Percentiles rank a stretch among this genome's conserved stretches.
These are phyloP conservation scores for Pleurotus tuoliensis DNA, from an alignment of 768 basidiomycete species.

Conservation along the genomic window DNA sequence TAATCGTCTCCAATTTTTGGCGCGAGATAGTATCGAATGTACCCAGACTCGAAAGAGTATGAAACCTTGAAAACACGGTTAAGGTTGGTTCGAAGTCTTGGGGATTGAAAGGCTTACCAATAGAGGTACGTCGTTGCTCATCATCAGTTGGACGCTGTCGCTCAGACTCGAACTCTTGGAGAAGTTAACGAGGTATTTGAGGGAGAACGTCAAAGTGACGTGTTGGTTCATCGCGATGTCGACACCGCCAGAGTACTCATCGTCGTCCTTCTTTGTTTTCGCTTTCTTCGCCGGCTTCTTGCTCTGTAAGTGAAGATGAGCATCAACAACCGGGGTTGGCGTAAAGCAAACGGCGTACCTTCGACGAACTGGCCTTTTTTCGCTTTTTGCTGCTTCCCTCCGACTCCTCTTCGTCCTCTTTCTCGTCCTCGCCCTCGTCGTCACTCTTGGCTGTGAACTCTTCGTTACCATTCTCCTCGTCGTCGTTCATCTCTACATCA, in stretches of 20 bases:
- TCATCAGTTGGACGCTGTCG: conserved; percentile 72
- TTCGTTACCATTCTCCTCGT: conserved; percentile 40
- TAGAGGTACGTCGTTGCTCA: conserved; percentile 86
- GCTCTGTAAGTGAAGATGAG: conserved; percentile 29
- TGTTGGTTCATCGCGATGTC: conserved; percentile 85
- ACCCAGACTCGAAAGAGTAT: conserved; percentile 86
- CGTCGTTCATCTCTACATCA: conserved; percentile 39
- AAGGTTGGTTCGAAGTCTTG: neutral
- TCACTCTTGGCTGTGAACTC: conserved; percentile 21
- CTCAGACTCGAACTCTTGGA: conserved; percentile 81
- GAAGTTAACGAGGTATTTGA: conserved; percentile 97
- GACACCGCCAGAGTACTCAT: conserved; percentile 52
- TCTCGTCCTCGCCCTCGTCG: conserved; percentile 45
- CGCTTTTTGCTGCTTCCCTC: conserved; percentile 28
- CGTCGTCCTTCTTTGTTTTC: conserved; percentile 45
- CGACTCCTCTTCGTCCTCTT: conserved; percentile 54
- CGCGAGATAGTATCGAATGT: conserved; percentile 92
- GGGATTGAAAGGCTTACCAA: conserved; percentile 18
- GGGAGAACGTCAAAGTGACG: conserved; percentile 89
- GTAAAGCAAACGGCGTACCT: neutral
- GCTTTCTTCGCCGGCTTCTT: conserved; percentile 46
- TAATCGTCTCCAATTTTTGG: conserved; percentile 92
- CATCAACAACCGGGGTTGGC: conserved; percentile 13
- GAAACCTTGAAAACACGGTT: conserved; percentile 51
- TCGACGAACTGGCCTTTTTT: conserved; percentile 7